These are phyloP conservation scores for Hyphodiscus hymeniophilus DNA, from an alignment of 495 filamentous ascomycete species.

Conservation along the genomic window DNA sequence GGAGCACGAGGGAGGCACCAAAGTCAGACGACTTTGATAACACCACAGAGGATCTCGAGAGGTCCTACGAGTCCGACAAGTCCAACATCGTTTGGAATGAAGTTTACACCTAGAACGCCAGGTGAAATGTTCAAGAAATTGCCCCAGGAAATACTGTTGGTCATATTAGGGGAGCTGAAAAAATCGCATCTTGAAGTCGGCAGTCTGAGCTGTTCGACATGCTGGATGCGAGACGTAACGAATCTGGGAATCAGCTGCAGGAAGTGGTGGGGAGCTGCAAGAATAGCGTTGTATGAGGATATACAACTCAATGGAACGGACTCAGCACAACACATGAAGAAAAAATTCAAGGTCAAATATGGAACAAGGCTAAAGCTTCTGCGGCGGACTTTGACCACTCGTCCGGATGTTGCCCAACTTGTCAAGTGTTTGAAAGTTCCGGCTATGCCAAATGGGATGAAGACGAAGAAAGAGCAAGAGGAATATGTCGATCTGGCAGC, in stretches of 20 bases:
- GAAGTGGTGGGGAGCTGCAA: constrained; percentile 59
- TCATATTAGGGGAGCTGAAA: constrained; percentile 41
- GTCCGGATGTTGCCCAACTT: constrained; percentile 59
- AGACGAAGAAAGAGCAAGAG: constrained; percentile 38
- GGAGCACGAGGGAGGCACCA: constrained; percentile 7
- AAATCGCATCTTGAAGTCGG: constrained; percentile 34
- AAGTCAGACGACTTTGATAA: constrained; percentile 5
- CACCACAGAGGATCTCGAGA: constrained; percentile 4
- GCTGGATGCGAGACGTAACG: constrained; percentile 69
- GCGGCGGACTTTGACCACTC: constrained; percentile 64
- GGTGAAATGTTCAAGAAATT: constrained; percentile 46
- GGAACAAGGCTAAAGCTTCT: constrained; percentile 66
- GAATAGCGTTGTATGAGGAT: constrained; percentile 58
- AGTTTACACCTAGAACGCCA: constrained; percentile 11
- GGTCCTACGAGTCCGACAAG: neutral
- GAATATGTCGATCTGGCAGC: constrained; percentile 66
- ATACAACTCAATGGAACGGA: constrained; percentile 61
- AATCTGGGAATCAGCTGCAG: constrained; percentile 57
- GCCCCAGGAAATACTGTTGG: constrained; percentile 48
- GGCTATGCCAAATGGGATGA: constrained; percentile 44
- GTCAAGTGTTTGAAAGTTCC: constrained; percentile 71
- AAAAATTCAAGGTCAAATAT: constrained; percentile 57
- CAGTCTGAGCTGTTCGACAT: constrained; percentile 56
- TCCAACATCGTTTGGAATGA: neutral
- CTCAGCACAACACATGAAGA: constrained; percentile 51